A percentile compares a stretch with the other conserved stretches of the same genome.
Evolutionary conservation across 257 asterid species (phyloP).

Genomic region (Phtheirospermum japonicum): DNA sequence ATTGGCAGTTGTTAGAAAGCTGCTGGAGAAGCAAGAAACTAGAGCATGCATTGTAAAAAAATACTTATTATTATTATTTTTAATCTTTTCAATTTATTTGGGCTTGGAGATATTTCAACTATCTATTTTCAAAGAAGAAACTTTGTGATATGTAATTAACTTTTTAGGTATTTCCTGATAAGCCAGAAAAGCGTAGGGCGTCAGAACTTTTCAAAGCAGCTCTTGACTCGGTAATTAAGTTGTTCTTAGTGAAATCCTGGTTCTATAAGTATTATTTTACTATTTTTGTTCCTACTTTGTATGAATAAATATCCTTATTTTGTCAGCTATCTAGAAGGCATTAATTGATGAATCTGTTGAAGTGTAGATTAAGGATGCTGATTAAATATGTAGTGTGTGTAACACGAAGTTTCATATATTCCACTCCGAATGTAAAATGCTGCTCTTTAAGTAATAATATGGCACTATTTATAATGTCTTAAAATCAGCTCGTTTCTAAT

Average conservation of each 20-base stretch:
- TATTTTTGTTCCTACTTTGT: background rate
- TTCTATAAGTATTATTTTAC: background rate
- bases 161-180: slow-evolving; percentile 87
- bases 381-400: background rate
- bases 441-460: background rate
- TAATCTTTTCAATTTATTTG: background rate
- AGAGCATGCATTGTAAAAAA: slow-evolving; percentile 80
- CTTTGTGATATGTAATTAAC: slow-evolving; percentile 9
- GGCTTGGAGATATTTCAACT: background rate
- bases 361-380: slow-evolving; percentile 9
- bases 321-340: slow-evolving; percentile 14
- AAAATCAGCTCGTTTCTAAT: too few species aligned
- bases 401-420: background rate
- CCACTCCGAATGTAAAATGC: background rate
- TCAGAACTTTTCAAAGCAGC: slow-evolving; percentile 78
- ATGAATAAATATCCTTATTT: background rate
- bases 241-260: background rate
- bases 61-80: background rate
- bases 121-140: background rate
- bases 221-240: slow-evolving; percentile 67
- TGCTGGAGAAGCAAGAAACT: slow-evolving; percentile 77
- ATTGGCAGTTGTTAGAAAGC: slow-evolving; percentile 71
- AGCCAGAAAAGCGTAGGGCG: slow-evolving; percentile 95
- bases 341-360: slow-evolving; percentile 9
- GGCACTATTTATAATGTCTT: background rate